A percentile compares a stretch with the other conserved stretches of the same genome.
Evolutionary conservation across 192 early-diverging fungal genomes (phyloP).

Genomic region (Cladochytrium replicatum): DNA sequence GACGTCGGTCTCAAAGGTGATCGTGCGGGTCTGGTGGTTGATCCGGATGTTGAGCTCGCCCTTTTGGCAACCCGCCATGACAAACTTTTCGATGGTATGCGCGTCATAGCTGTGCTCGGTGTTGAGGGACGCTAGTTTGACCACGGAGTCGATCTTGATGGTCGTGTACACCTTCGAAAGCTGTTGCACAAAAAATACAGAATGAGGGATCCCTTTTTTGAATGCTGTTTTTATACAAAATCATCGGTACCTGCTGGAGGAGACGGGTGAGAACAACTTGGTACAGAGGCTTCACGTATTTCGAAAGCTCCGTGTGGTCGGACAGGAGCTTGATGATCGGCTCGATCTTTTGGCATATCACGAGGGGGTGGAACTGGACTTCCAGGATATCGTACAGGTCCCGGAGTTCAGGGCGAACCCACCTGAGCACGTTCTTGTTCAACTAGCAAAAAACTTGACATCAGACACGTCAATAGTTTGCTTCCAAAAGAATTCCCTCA

Average conservation of each 20-base stretch:
- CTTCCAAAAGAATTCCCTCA: constrained; percentile 14
- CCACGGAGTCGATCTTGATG: constrained; percentile 89
- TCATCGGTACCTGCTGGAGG: constrained; percentile 67
- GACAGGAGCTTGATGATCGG: constrained; percentile 62
- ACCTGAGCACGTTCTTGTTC: constrained; percentile 73
- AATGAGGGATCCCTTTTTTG: too few relatives aligned
- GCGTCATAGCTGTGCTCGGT: constrained; percentile 74
- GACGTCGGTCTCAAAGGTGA: constrained; percentile 88
- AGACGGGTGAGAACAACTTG: constrained; percentile 92
- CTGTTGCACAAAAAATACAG: constrained; percentile 13
- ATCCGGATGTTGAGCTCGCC: constrained; percentile 93
- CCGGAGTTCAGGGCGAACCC: constrained; percentile 78
- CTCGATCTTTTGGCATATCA: constrained; percentile 93
- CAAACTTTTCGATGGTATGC: constrained; percentile 90
- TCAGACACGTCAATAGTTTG: too few relatives aligned
- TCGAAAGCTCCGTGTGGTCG: constrained; percentile 62
- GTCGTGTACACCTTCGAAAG: constrained; percentile 97
- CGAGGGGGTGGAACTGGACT: constrained; percentile 97
- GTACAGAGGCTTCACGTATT: constrained; percentile 90
- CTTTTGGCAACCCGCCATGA: constrained; percentile 95
- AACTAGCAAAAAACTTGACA: too few relatives aligned
- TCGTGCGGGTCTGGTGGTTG: constrained; percentile 79
- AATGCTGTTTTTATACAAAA: too few relatives aligned
- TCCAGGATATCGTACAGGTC: constrained; percentile 93
- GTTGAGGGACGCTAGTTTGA: constrained; percentile 80